These are phyloP conservation scores for Gonium pectorale DNA, from an alignment of 139 green algal species.

Conservation along the genomic window DNA sequence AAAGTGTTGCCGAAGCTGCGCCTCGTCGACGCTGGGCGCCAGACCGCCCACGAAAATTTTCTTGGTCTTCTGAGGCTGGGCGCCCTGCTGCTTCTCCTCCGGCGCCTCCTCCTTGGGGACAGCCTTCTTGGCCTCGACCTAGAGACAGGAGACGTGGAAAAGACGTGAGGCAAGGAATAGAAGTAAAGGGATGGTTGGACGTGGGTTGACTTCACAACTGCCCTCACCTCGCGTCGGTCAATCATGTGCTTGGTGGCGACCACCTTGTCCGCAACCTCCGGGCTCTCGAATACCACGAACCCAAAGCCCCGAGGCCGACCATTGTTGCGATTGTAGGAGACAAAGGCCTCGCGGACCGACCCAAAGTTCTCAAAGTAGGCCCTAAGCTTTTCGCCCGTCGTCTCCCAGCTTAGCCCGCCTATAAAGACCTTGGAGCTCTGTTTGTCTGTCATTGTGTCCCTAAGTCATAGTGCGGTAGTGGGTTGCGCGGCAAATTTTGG, in stretches of 20 bases:
- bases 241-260: conserved; percentile 91
- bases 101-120: conserved; percentile 92
- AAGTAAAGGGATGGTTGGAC: too few relatives aligned
- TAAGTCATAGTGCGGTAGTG: neutral
- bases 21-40: conserved; percentile 89
- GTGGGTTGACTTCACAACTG: conserved; percentile 15
- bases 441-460: conserved; percentile 42
- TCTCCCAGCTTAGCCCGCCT: conserved; percentile 89
- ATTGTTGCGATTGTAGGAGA: conserved; percentile 90
- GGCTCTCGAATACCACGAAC: conserved; percentile 93
- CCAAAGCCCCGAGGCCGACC: conserved; percentile 91
- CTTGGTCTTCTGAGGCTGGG: conserved; percentile 68
- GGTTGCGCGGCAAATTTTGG: neutral
- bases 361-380: conserved; percentile 94
- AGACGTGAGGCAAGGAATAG: neutral
- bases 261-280: conserved; percentile 91
- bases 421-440: conserved; percentile 81
- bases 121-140: conserved; percentile 97
- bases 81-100: conserved; percentile 60
- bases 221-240: conserved; percentile 87
- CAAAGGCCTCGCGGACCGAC: conserved; percentile 87
- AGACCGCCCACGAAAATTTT: conserved; percentile 98
- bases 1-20: conserved; percentile 78
- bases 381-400: conserved; percentile 64
- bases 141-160: neutral